Conservation (phyloP, 768 basidiomycete genomes). For the Boletellus ananiceps region DNA sequence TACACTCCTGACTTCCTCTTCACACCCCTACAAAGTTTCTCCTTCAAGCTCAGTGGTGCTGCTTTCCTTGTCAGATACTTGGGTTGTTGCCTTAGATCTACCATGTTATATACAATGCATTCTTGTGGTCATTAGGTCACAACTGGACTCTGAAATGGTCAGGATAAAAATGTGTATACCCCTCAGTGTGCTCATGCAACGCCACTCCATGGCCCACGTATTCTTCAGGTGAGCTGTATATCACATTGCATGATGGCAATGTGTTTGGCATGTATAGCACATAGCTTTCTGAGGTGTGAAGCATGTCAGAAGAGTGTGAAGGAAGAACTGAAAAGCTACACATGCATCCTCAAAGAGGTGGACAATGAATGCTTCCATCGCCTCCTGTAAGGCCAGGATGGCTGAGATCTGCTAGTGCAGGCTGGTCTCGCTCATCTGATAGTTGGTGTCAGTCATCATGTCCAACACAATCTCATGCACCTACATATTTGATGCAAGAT, state of each 20-base stretch:
- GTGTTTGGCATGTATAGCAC: conserved; percentile 96
- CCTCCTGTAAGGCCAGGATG: conserved; percentile 91
- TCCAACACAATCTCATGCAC: conserved; percentile 93
- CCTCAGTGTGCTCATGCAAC: conserved; percentile 40
- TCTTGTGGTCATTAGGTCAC: conserved; percentile 2
- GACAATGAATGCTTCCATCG: conserved; percentile 90
- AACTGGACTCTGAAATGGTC: not conserved
- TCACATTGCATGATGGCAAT: conserved; percentile 98
- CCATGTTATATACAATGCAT: conserved; percentile 24
- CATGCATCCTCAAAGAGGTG: conserved; percentile 98
- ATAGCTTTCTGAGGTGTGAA: conserved; percentile 67
- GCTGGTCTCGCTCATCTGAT: conserved; percentile 52
- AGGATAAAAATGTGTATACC: too few species aligned
- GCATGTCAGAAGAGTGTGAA: not conserved
- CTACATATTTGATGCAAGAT: conserved; percentile 36
- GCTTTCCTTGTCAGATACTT: conserved; percentile 9
- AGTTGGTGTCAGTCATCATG: conserved; percentile 74
- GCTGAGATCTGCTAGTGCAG: conserved; percentile 96
- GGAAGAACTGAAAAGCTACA: conserved; percentile 36
- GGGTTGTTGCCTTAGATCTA: conserved; percentile 17
- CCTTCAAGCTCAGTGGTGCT: conserved; percentile 42
- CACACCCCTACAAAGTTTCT: conserved; percentile 40
- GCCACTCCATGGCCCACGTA: conserved; percentile 87
- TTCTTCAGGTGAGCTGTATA: conserved; percentile 92
- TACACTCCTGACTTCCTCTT: conserved; percentile 44